These are phyloP conservation scores for Daldinia caldariorum DNA, from an alignment of 495 filamentous ascomycete species.

Conservation along the genomic window DNA sequence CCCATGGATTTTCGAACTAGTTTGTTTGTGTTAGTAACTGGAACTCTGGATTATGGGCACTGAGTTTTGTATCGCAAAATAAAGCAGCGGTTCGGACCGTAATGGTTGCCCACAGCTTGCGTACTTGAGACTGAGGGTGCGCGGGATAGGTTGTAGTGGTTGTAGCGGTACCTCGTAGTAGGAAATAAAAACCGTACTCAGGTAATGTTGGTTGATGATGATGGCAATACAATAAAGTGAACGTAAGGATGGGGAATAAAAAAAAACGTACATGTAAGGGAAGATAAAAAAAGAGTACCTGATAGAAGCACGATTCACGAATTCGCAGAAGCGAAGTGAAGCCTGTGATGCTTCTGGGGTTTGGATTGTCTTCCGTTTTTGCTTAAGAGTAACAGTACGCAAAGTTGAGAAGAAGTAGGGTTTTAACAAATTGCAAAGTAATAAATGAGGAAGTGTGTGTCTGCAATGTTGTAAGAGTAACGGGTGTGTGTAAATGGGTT, in stretches of 20 bases:
- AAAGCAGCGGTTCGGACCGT: slow-evolving; percentile 37
- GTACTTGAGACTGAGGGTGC: slow-evolving; percentile 1
- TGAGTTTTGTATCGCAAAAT: slow-evolving; percentile 15
- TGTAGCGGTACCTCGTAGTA: slow-evolving; percentile 4
- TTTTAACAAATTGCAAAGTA: slow-evolving; percentile 36
- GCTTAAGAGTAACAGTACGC: slow-evolving; percentile 25
- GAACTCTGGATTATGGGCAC: not conserved
- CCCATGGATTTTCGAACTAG: slow-evolving; percentile 28
- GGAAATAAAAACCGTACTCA: not conserved
- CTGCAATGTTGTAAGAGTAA: slow-evolving; percentile 31
- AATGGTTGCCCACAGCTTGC: slow-evolving; percentile 27
- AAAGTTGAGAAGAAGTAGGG: slow-evolving; percentile 15
- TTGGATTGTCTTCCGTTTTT: slow-evolving; percentile 23
- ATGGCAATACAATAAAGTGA: slow-evolving; percentile 20
- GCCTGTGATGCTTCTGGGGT: slow-evolving; percentile 21
- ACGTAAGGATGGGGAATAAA: slow-evolving; percentile 10
- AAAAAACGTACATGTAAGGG: slow-evolving; percentile 27
- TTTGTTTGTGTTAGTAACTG: slow-evolving; percentile 30
- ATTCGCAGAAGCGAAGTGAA: slow-evolving; percentile 24
- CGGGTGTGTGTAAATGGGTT: slow-evolving; percentile 27
- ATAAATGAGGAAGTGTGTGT: slow-evolving; percentile 34
- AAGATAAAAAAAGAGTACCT: slow-evolving; percentile 29
- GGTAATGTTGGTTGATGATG: slow-evolving; percentile 22
- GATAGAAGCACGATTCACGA: slow-evolving; percentile 29
- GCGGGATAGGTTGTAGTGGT: slow-evolving; percentile 8